phyloP scores from a whole-genome alignment of 2,329 filamentous ascomycete species.

The Rhynchosporium secalis region DNA sequence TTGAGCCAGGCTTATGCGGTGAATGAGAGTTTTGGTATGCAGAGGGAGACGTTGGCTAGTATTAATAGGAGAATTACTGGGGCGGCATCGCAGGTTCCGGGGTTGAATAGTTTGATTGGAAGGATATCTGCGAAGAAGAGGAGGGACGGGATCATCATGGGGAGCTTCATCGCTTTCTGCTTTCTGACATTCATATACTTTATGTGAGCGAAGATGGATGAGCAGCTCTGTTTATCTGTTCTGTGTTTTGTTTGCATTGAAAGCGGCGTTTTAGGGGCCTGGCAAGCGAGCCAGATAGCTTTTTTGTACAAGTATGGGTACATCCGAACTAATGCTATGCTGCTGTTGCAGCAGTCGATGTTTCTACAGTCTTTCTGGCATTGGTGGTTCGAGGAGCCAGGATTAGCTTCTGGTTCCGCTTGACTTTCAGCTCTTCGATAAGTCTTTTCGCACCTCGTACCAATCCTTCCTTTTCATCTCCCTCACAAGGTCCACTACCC shows the following conservation, averaged over 20 bases:
- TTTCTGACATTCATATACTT: slow-evolving; percentile 85
- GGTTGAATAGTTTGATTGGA: slow-evolving; percentile 86
- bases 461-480: slow-evolving; percentile 66
- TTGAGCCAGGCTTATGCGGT: slow-evolving; percentile 95
- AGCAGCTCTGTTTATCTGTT: slow-evolving; percentile 7
- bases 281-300: slow-evolving; percentile 25
- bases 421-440: slow-evolving; percentile 52
- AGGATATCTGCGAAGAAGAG: slow-evolving; percentile 94
- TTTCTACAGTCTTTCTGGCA: slow-evolving; percentile 20
- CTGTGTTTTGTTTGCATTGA: slow-evolving; percentile 24
- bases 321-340: slow-evolving; percentile 33
- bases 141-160: slow-evolving; percentile 92
- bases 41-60: slow-evolving; percentile 83
- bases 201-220: slow-evolving; percentile 48
- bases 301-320: slow-evolving; percentile 38
- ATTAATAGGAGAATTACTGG: slow-evolving; percentile 89
- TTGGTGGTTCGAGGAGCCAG: slow-evolving; percentile 9
- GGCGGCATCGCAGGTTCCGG: slow-evolving; percentile 87
- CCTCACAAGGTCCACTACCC: slow-evolving; percentile 70
- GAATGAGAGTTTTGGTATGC: slow-evolving; percentile 84
- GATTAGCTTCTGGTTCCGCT: slow-evolving; percentile 37
- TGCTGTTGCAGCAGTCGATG: slow-evolving; percentile 18
- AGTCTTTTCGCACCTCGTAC: slow-evolving; percentile 64
- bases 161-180: slow-evolving; percentile 86
- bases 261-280: slow-evolving; percentile 34